Percentiles rank a stretch among this genome's conserved stretches.
phyloP scores from a whole-genome alignment of 345 rosid species.

The Pugionium dolabratum region DNA sequence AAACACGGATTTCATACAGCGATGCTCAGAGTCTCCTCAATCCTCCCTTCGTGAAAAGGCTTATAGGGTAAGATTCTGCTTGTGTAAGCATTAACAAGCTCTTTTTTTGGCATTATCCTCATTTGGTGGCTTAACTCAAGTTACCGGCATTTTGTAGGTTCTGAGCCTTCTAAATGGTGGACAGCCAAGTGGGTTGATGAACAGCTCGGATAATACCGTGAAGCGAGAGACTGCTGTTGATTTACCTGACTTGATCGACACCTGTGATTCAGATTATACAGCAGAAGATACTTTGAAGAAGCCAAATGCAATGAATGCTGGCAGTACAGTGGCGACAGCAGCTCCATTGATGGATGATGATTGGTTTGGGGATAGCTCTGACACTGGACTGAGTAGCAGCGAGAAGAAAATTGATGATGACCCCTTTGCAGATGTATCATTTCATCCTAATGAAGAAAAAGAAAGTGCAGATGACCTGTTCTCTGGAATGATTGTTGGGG shows the following conservation, averaged over 20 bases:
- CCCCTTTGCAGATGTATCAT: slow-evolving; percentile 87
- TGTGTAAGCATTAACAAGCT: slow-evolving; percentile 13
- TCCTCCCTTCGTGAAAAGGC: slow-evolving; percentile 88
- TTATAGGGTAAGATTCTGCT: slow-evolving; percentile 56
- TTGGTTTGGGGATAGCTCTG: slow-evolving; percentile 65
- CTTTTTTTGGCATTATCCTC: slow-evolving; percentile 4
- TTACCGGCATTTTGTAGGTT: slow-evolving; percentile 51
- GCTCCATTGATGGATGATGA: slow-evolving; percentile 69
- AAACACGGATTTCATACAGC: slow-evolving; percentile 61
- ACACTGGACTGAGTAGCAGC: slow-evolving; percentile 39
- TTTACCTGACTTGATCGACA: slow-evolving; percentile 83
- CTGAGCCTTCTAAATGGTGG: slow-evolving; percentile 72
- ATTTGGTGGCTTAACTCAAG: slow-evolving; percentile 30
- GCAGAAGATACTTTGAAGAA: slow-evolving; percentile 47
- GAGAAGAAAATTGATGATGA: slow-evolving; percentile 61
- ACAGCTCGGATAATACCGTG: slow-evolving; percentile 49
- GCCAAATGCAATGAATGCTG: slow-evolving; percentile 44
- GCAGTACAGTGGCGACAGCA: slow-evolving; percentile 39
- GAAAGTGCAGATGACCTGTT: slow-evolving; percentile 62
- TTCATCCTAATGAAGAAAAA: slow-evolving; percentile 53
- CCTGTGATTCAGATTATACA: slow-evolving; percentile 57
- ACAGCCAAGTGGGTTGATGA: slow-evolving; percentile 42
- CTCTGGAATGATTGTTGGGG: slow-evolving; percentile 75
- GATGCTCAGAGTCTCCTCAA: slow-evolving; percentile 88
- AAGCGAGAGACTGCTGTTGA: slow-evolving; percentile 53